A percentile compares a stretch with the other conserved stretches of the same genome.
phyloP scores from a whole-genome alignment of 306 rosid species.

The Vigna unguiculata region DNA sequence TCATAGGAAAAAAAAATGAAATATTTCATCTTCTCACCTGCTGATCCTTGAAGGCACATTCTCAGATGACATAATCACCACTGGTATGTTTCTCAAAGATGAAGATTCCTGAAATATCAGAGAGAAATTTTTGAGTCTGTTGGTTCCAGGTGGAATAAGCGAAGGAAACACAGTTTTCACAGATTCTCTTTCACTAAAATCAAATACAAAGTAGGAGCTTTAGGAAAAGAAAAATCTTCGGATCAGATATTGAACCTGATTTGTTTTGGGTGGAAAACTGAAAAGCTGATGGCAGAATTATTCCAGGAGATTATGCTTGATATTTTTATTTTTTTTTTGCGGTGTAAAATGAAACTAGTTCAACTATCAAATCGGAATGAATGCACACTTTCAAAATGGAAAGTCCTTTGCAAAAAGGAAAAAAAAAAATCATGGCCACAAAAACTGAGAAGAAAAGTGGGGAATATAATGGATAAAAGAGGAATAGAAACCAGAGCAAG shows the following conservation, averaged over 20 bases:
- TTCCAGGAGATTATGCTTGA: slow-evolving; percentile 44
- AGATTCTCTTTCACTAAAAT: slow-evolving; percentile 41
- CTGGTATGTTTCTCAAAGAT: slow-evolving; percentile 88
- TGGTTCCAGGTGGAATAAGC: slow-evolving; percentile 43
- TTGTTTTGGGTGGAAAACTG: slow-evolving; percentile 45
- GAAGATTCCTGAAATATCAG: slow-evolving; percentile 82
- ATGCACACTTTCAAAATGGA: slow-evolving; percentile 41
- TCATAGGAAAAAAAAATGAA: not conserved
- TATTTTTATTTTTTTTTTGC: slow-evolving; percentile 1
- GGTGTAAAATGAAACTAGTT: slow-evolving; percentile 40
- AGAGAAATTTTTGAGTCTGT: slow-evolving; percentile 40
- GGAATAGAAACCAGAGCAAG: slow-evolving; percentile 43
- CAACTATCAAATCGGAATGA: slow-evolving; percentile 45
- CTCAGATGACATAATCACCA: slow-evolving; percentile 96
- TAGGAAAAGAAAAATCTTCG: slow-evolving; percentile 36
- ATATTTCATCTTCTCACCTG: slow-evolving; percentile 54
- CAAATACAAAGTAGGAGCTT: slow-evolving; percentile 39
- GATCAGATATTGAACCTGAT: slow-evolving; percentile 45
- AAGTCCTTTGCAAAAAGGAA: slow-evolving; percentile 11
- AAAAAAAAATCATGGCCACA: slow-evolving; percentile 41
- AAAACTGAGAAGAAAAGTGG: slow-evolving; percentile 34
- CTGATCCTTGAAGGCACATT: slow-evolving; percentile 91
- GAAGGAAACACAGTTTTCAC: slow-evolving; percentile 30
- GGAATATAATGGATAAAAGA: slow-evolving; percentile 43
- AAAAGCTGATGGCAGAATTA: slow-evolving; percentile 45